Base-by-base conservation (phyloP, 371 early-diverging fungal genomes). In the Globomyces sp. region DNA sequence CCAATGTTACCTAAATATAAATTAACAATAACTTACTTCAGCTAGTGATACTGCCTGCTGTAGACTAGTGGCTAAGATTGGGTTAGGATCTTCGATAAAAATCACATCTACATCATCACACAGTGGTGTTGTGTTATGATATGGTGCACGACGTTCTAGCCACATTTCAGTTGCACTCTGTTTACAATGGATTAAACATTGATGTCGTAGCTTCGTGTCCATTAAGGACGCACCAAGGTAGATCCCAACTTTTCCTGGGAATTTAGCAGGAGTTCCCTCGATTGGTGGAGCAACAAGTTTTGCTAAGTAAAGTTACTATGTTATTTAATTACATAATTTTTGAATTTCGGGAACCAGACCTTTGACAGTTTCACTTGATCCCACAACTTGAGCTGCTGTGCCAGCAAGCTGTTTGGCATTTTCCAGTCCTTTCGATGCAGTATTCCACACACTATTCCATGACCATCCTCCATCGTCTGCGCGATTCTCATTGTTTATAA, bases 401-500 rank as follows among this genome's bases (percentile, higher is more conserved):
- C 55, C 55, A 34, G 55, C 55, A 6, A 55, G 36, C 40, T 36
- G 40, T 55, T 55, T 55, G 3, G 55, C 55, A 39, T 40, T 55
- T 39, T 55, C 55, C 39, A 55, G 13, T n/a, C 55, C 55, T 55
- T 55, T 55, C 2, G 55, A 55, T 39, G 55, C 55, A 55, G 55
- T 55, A 1, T 36, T 39, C 55, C 55, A 55, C 39, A 55, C 55
- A 39, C 40, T 55, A n/a, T 55, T 55, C 55, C 55, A 55, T 6
- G 55, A 55, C 55, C 55, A 55, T 24, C 55, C 55, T 9, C 55
- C 55, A 1, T 55, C 55, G 8, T 55, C 40, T 39, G 5, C 3
- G 4, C 40, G 24, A 8, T 5, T 5, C 40, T 55, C 40, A 1
- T 55, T 40, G 36, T 55, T 36, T 24, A 24, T 24, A 6, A 55